Evolutionary conservation across 805 yeast species (phyloP).

Genomic region (Lipomyces sp.): DNA sequence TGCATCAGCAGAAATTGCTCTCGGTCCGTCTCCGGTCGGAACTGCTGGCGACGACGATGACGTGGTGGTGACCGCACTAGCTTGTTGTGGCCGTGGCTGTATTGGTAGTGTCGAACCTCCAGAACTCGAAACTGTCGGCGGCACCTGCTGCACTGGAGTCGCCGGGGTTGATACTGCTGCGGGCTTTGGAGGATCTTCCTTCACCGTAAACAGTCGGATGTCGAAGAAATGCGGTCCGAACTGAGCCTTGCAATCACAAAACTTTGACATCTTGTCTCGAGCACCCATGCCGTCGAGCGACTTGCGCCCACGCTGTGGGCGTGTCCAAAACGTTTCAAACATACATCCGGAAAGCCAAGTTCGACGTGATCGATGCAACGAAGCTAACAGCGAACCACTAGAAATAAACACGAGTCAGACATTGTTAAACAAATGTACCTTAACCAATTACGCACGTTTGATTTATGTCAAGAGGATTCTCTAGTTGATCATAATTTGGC

Average conservation of each 20-base stretch:
- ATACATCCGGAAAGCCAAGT: constrained; percentile 62
- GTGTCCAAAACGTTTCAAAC: constrained; percentile 78
- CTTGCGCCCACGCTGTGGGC: constrained; percentile 57
- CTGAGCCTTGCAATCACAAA: constrained; percentile 68
- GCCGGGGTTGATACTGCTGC: no score
- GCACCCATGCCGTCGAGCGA: constrained; percentile 52
- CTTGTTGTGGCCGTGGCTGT: no score
- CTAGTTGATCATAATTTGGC: constrained; percentile 63
- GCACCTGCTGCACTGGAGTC: no score
- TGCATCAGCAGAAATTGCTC: no score
- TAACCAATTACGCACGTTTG: constrained; percentile 52
- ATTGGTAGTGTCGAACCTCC: no score
- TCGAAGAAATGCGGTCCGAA: constrained; percentile 85
- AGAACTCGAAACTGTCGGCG: no score
- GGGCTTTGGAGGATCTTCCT: constrained; percentile 55
- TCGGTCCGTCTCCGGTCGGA: no score
- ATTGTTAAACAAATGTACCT: neutral
- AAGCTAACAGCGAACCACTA: constrained; percentile 13
- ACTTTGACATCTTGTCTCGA: constrained; percentile 82
- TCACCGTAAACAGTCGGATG: constrained; percentile 73
- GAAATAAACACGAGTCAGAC: neutral
- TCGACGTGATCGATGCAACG: constrained; percentile 70
- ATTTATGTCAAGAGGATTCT: constrained; percentile 62
- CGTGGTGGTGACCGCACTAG: no score
- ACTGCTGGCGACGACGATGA: no score